Evolutionary conservation across 192 early-diverging fungal species (phyloP).

Genomic region (Backusella tuberculispora): DNA sequence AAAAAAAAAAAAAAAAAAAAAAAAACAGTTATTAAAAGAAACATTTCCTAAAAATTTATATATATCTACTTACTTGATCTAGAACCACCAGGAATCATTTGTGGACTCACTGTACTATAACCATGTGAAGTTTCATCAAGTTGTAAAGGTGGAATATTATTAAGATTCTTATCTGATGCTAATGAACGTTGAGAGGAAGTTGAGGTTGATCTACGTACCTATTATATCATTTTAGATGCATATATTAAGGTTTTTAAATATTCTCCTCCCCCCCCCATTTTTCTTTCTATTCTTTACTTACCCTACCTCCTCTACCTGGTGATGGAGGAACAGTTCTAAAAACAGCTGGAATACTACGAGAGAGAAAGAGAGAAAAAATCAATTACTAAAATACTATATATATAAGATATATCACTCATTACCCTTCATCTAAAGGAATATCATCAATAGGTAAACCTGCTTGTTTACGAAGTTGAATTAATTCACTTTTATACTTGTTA

Average conservation of each 20-base stretch:
- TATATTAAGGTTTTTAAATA: not conserved
- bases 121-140: conserved; percentile 15
- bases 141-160: conserved; percentile 33
- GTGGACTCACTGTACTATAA: conserved; percentile 1
- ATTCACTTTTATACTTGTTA: conserved; percentile 33
- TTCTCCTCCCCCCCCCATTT: too few species aligned
- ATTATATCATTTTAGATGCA: not conserved
- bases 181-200: conserved; percentile 34
- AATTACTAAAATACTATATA: too few species aligned
- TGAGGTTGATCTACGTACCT: conserved; percentile 34
- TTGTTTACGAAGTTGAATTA: conserved; percentile 27
- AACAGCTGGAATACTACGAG: conserved; percentile 35
- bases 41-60: not conserved
- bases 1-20: not conserved
- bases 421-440: conserved; percentile 37
- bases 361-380: too few species aligned
- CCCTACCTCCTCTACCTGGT: conserved; percentile 31
- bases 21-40: not conserved
- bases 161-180: conserved; percentile 31
- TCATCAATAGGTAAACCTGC: conserved; percentile 30
- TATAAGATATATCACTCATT: not conserved
- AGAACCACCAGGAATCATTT: not conserved
- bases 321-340: conserved; percentile 38
- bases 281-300: not conserved
- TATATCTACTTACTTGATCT: not conserved